These are phyloP conservation scores for Seiridium unicorne DNA, from an alignment of 2,329 filamentous ascomycete species.

Conservation along the genomic window DNA sequence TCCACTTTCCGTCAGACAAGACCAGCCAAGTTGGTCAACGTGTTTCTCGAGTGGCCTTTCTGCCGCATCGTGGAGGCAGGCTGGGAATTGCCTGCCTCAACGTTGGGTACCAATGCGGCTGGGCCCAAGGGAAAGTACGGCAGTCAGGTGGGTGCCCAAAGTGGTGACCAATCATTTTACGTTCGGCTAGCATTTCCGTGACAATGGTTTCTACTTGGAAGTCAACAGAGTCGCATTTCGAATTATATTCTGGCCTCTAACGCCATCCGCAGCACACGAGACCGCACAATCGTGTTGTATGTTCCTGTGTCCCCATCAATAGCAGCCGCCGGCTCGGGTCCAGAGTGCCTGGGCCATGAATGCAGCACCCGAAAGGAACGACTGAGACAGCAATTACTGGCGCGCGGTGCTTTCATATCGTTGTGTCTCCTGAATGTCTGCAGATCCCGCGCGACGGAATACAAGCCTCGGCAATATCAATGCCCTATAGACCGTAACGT, in stretches of 20 bases:
- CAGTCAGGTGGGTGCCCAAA: slow-evolving; percentile 26
- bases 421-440: too few relatives aligned
- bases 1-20: not conserved
- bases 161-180: slow-evolving; percentile 26
- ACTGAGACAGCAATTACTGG: too few relatives aligned
- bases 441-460: too few relatives aligned
- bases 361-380: too few relatives aligned
- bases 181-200: slow-evolving; percentile 5
- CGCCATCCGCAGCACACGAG: slow-evolving; percentile 17
- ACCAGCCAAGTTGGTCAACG: slow-evolving; percentile 11
- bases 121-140: slow-evolving; percentile 32
- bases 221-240: not conserved
- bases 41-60: slow-evolving; percentile 14
- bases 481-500: too few relatives aligned
- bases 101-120: slow-evolving; percentile 46
- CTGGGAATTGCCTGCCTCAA: slow-evolving; percentile 20
- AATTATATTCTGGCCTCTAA: slow-evolving; percentile 12
- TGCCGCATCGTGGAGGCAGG: slow-evolving; percentile 17
- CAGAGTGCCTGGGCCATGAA: not conserved
- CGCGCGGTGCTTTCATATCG: too few relatives aligned
- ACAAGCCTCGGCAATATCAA: too few relatives aligned
- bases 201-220: not conserved
- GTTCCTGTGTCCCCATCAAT: slow-evolving; percentile 19
- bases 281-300: slow-evolving; percentile 13
- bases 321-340: not conserved